phyloP scores from a whole-genome alignment of 352 stramenopile species.

The Pythium chondricola region DNA sequence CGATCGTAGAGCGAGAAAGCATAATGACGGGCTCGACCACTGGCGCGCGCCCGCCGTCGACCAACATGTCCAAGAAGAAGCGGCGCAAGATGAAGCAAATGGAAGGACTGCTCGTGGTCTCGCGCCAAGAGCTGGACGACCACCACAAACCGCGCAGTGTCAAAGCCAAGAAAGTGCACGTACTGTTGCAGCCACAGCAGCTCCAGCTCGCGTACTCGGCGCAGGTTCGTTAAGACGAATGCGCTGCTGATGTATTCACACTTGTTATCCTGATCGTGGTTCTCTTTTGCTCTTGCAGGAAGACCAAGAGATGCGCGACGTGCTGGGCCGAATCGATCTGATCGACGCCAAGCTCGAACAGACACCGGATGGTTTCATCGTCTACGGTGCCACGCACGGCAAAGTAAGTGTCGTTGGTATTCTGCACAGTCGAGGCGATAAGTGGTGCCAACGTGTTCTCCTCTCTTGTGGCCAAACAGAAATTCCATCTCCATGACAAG shows the following conservation, averaged over 20 bases:
- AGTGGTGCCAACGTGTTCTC: too few species aligned
- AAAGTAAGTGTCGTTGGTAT: slow-evolving; percentile 30
- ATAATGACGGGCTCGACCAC: slow-evolving; percentile 29
- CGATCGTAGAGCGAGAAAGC: not conserved
- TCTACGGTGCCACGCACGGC: slow-evolving; percentile 38
- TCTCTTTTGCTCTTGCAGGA: slow-evolving; percentile 16
- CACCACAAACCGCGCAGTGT: slow-evolving; percentile 15
- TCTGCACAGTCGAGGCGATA: too few species aligned
- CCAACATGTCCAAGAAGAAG: slow-evolving; percentile 27
- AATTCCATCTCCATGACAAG: slow-evolving; percentile 68
- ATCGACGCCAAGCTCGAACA: slow-evolving; percentile 63
- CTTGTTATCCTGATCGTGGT: not conserved
- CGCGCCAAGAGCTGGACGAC: slow-evolving; percentile 27
- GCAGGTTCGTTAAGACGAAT: slow-evolving; percentile 21
- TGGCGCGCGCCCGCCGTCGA: slow-evolving; percentile 3
- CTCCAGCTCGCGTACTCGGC: slow-evolving; percentile 63
- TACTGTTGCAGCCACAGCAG: slow-evolving; percentile 62
- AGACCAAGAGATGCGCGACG: slow-evolving; percentile 63
- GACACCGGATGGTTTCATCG: slow-evolving; percentile 62
- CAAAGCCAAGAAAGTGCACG: slow-evolving; percentile 46
- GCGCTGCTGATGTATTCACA: not conserved
- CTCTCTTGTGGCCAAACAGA: slow-evolving; percentile 32
- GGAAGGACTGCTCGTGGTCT: slow-evolving; percentile 63
- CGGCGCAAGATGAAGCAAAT: slow-evolving; percentile 77
- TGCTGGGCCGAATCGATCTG: slow-evolving; percentile 57